phyloP scores from a whole-genome alignment of 257 asterid species.

The Nicotiana undulata region DNA sequence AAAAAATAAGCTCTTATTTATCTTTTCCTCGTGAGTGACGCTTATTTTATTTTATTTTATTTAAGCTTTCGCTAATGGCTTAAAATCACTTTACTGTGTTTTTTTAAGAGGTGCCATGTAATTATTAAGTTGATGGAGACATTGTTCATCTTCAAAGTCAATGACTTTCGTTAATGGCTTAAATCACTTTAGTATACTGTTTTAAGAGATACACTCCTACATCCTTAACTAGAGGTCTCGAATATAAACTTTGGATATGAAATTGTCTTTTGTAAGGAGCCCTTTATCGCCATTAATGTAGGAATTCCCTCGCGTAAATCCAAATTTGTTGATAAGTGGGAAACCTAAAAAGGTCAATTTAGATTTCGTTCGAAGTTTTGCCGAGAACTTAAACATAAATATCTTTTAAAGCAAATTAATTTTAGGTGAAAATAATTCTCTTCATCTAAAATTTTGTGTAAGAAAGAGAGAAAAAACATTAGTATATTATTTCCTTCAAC shows the following conservation, averaged over 20 bases:
- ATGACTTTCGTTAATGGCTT: neutral
- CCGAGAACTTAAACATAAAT: no score
- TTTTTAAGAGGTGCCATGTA: neutral
- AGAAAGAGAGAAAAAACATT: no score
- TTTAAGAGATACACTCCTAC: neutral
- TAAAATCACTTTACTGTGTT: neutral
- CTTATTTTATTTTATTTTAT: neutral
- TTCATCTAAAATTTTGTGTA: no score
- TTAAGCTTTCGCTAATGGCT: neutral
- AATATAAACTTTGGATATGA: no score
- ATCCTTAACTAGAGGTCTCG: no score
- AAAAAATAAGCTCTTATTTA: neutral
- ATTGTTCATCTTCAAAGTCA: neutral
- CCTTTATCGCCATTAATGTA: no score
- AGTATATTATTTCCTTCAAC: no score
- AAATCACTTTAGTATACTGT: neutral
- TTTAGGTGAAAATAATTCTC: no score
- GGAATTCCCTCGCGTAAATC: fast-evolving
- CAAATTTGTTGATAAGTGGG: no score
- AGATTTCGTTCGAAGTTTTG: no score
- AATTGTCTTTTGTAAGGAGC: fast-evolving
- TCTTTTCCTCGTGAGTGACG: neutral
- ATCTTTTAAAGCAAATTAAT: no score
- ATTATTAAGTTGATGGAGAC: neutral
- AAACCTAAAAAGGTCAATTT: no score